A percentile compares a stretch with the other conserved stretches of the same genome.
phyloP scores from a whole-genome alignment of 176 grass and related monocot genomes.

The Cymbopogon citratus region DNA sequence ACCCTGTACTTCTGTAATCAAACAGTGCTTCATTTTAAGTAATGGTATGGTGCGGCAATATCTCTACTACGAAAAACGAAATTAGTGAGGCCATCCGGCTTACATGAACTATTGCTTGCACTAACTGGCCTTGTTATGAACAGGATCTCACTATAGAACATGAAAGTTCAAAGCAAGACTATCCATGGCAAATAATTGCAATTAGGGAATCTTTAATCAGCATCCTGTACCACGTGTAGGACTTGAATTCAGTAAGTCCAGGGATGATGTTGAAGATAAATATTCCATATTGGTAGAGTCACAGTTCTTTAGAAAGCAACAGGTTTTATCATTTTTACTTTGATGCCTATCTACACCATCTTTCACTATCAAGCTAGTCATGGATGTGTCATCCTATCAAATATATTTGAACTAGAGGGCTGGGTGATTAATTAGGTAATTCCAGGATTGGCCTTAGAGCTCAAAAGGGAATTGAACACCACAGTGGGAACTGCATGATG shows the following conservation, averaged over 20 bases:
- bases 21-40: conserved; percentile 37
- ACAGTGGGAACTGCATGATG: conserved; percentile 22
- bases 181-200: conserved; percentile 1
- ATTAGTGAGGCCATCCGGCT: conserved; percentile 17
- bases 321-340: conserved; percentile 35
- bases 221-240: conserved; percentile 24
- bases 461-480: conserved; percentile 35
- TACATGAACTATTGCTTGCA: conserved; percentile 42
- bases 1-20: conserved; percentile 35
- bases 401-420: conserved; percentile 20
- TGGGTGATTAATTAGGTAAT: conserved; percentile 37
- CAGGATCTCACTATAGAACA: conserved; percentile 16
- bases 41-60: conserved; percentile 8
- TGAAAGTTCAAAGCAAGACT: conserved; percentile 8
- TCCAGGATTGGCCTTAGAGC: conserved; percentile 24
- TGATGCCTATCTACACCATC: conserved; percentile 31
- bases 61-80: conserved; percentile 30
- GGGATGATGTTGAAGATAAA: conserved; percentile 30
- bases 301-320: conserved; percentile 33
- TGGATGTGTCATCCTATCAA: conserved; percentile 33
- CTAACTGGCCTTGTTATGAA: conserved; percentile 29
- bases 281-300: conserved; percentile 38
- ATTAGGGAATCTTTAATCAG: conserved; percentile 19
- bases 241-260: conserved; percentile 24
- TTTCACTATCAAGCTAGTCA: conserved; percentile 38